Base-by-base conservation (phyloP, 2,329 filamentous ascomycete genomes). In the Setomelanomma holmii region DNA sequence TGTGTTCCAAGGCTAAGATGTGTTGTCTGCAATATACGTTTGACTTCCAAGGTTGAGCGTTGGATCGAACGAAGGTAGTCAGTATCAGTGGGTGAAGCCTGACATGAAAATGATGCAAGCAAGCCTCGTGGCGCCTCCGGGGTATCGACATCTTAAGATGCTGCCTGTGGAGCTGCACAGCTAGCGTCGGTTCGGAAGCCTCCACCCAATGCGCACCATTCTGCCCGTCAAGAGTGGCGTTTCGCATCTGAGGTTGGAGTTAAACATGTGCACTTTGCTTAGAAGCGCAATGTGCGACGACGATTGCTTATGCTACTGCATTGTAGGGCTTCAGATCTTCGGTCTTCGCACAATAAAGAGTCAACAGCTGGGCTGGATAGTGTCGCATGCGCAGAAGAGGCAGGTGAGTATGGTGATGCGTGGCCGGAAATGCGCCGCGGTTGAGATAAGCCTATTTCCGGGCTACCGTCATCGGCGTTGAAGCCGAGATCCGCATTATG, bases 361-460 rank as follows among this genome's bases (percentile, higher is more conserved):
- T n/a, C n/a, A n/a, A n/a, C n/a, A n/a, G n/a, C n/a, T n/a, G n/a
- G n/a, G n/a, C n/a, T n/a, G n/a, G n/a, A n/a, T n/a, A n/a, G 27
- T 30, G 27, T 30, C 27, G 27, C 27, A 14, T 6, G 5, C 10
- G 10, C 27, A 30, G 27, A 23, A 27, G 14, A 22, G 35, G 35
- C 4, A 46, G 17, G 27, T 24, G 39, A 14, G 19, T 8, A n/a
- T 24, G 14, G 14, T 23, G 36, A 12, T 20, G n/a, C n/a, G 16
- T n/a, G 19, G 24, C 27, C 27, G 39, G 45, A 23, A 49, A 49
- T 36, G 20, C 30, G 16, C 17, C 34, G 43, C 39, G 20, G 27
- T 23, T 35, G 30, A 36, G 39, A 42, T 35, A 38, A 23, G 24
- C 16, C 36, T 48, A 41, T 41, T 41, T 48, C 36, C 45, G 36